phyloP scores from a whole-genome alignment of 257 asterid species.

The Solanum sparsipilum region DNA sequence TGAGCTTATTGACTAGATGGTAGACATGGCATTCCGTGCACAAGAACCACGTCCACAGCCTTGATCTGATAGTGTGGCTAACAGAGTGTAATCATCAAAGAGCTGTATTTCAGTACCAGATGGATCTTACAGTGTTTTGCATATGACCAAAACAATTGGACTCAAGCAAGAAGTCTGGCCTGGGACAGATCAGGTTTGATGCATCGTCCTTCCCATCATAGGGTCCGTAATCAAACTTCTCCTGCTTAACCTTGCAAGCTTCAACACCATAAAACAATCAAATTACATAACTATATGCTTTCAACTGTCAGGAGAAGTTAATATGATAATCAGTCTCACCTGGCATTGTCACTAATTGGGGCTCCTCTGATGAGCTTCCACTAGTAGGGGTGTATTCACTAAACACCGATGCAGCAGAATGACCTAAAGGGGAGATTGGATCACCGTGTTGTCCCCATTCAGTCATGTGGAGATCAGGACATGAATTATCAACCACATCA shows the following conservation, averaged over 20 bases:
- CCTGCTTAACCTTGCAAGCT: constrained; percentile 29
- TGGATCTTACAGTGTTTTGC: constrained; percentile 14
- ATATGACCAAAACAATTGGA: constrained; percentile 34
- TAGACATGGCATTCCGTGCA: neutral
- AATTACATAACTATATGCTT: neutral
- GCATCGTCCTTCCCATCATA: constrained; percentile 15
- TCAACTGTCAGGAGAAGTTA: neutral
- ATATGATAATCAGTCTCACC: constrained; percentile 17
- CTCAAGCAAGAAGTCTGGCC: constrained; percentile 7
- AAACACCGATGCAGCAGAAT: constrained; percentile 29
- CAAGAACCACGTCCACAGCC: constrained; percentile 1
- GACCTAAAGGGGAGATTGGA: constrained; percentile 37
- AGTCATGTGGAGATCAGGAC: constrained; percentile 18
- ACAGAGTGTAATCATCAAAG: constrained; percentile 19
- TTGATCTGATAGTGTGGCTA: neutral
- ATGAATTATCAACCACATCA: constrained; percentile 9
- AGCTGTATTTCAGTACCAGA: constrained; percentile 26
- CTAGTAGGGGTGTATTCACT: constrained; percentile 29
- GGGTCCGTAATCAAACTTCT: constrained; percentile 8
- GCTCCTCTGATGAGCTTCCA: constrained; percentile 39
- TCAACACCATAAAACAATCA: constrained; percentile 1
- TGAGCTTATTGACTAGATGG: neutral
- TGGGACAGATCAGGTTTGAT: constrained; percentile 14
- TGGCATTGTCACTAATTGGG: constrained; percentile 14
- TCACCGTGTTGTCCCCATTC: constrained; percentile 35